phyloP scores from a whole-genome alignment of 2,329 filamentous ascomycete species.

The Tolypocladium inflatum region DNA sequence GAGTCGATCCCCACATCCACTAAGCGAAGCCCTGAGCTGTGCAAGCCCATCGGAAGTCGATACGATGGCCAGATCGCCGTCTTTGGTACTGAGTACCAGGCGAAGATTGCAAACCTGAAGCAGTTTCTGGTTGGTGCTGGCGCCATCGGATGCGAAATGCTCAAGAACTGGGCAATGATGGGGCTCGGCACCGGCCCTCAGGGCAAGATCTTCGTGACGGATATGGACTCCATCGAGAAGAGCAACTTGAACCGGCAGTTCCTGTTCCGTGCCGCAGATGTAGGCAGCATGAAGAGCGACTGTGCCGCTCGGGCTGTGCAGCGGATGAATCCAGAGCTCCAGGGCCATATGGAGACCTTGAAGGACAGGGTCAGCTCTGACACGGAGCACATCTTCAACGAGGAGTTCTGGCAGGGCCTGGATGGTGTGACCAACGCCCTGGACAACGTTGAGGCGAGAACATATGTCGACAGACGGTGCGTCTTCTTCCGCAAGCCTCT shows the following conservation, averaged over 20 bases:
- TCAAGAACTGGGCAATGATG: constrained; percentile 99
- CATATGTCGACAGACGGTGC: constrained; percentile 91
- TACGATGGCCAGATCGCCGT: constrained; percentile 98
- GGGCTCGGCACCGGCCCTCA: constrained; percentile 81
- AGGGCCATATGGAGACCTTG: constrained; percentile 74
- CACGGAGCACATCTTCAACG: constrained; percentile 90
- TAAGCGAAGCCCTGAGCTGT: constrained; percentile 73
- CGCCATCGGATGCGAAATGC: constrained; percentile 96
- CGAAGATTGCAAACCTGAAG: constrained; percentile 82
- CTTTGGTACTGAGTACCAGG: constrained; percentile 86
- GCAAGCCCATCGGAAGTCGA: constrained; percentile 73
- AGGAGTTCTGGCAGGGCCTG: constrained; percentile 78
- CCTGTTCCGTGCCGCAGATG: constrained; percentile 86
- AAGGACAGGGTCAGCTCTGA: constrained; percentile 87
- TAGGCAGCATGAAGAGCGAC: constrained; percentile 94
- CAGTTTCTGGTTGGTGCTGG: constrained; percentile 94
- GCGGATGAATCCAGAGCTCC: constrained; percentile 88
- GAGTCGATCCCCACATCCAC: constrained; percentile 77
- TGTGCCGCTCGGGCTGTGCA: constrained; percentile 84
- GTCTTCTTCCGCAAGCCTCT: constrained; percentile 98
- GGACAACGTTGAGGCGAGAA: constrained; percentile 94
- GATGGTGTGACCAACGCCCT: constrained; percentile 95
- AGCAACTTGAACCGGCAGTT: constrained; percentile 98
- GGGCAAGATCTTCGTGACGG: constrained; percentile 85
- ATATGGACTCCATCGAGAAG: constrained; percentile 98